Percentiles rank a stretch among this genome's conserved stretches.
Evolutionary conservation across 495 filamentous ascomycete genomes (phyloP).

Genomic region (Penicillium canescens): DNA sequence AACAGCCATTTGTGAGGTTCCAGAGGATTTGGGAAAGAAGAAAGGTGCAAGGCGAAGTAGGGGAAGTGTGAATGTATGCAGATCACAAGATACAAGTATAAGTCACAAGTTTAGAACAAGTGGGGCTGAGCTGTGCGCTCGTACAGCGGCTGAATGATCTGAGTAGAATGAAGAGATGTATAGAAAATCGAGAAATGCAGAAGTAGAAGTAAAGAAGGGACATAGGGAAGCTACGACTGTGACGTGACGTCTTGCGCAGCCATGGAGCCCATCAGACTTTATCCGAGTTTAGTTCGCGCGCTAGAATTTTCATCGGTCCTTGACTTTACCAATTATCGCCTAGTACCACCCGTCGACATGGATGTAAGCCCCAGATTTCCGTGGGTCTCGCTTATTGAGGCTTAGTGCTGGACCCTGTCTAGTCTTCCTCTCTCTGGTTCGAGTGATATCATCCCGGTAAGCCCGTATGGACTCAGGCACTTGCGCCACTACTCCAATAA

Average conservation of each 20-base stretch:
- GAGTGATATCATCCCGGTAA: slow-evolving; percentile 14
- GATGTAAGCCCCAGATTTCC: background rate
- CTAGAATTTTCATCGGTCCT: background rate
- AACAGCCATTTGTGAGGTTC: slow-evolving; percentile 8
- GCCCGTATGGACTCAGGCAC: too few species aligned
- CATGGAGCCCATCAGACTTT: background rate
- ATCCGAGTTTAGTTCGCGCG: background rate
- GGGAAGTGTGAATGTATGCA: background rate
- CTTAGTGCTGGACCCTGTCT: background rate
- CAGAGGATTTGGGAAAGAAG: background rate
- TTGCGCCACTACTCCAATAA: too few species aligned
- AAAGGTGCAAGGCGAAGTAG: background rate
- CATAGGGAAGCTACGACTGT: slow-evolving; percentile 13
- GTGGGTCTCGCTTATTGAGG: background rate
- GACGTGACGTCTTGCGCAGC: slow-evolving; percentile 41
- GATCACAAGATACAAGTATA: slow-evolving; percentile 13
- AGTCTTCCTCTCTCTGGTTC: background rate
- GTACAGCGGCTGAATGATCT: slow-evolving; percentile 6
- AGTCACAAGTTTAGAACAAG: slow-evolving; percentile 1
- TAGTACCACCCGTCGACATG: background rate
- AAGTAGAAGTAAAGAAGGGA: slow-evolving; percentile 4
- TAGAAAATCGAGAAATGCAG: background rate
- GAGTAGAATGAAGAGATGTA: slow-evolving; percentile 1
- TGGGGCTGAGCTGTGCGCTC: slow-evolving; percentile 14
- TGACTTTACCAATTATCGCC: slow-evolving; percentile 5